Evolutionary conservation across 768 basidiomycete genomes (phyloP), one percentile per base, ranked within the genome.

Genomic region (Phaeotremella fagi): DNA sequence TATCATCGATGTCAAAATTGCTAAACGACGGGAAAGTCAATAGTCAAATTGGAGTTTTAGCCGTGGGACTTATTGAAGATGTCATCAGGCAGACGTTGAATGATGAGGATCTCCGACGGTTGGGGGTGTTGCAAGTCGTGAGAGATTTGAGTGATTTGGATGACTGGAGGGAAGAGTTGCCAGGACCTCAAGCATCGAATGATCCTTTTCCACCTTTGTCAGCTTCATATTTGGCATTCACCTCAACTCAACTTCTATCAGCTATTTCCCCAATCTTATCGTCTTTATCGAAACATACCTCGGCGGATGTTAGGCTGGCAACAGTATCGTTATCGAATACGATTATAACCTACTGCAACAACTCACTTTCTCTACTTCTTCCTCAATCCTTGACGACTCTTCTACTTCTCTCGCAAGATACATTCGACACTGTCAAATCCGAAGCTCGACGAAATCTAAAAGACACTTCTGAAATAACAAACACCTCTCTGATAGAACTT

Each of bases 201-300:
- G 33, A 80, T 87, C 66, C 69, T 0, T 74, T 74, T 36, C 73
- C 73, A 3, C 60, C 73, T 3, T 81, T 90, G 3, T 85, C 87
- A 0, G 69, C 82, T 12, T 78, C 84, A 0, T 98, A 92, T 88
- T 79, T 95, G 38, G 80, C 79, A 20, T 90, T 82, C 29, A 90
- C 89, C 1, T 78, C 87, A 1, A 81, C 88, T 4, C 90, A 95
- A 64, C 76, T 98, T 11, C 82, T 86, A 42, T 85, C 89, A 22
- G 88, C 90, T 6, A 70, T 97, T 47, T 87, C 88, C 60, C 77
- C 85, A 0, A 76, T 97, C 18, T 81, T 85, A 0, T 80, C 85
- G 0, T 78, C 90, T 0, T 55, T 76, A 6, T 49, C 61, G 3
- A 25, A 37, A 1, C 72, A 75, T 53, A 42, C 63, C 4, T 69